A percentile compares a stretch with the other conserved stretches of the same genome.
phyloP scores from a whole-genome alignment of 305 asterid genomes.

The Solanum chacoense region DNA sequence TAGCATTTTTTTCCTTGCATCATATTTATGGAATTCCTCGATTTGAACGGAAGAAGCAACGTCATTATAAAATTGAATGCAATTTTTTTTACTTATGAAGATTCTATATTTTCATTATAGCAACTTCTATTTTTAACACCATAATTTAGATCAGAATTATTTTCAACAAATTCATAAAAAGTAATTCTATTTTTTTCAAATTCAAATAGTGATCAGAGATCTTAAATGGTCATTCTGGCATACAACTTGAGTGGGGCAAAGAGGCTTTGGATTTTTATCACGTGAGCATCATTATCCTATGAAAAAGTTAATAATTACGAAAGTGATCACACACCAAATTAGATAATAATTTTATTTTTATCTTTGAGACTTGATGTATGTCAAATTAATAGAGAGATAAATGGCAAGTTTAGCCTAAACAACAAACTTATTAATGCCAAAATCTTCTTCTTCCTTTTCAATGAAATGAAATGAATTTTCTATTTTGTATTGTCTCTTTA shows the following conservation, averaged over 20 bases:
- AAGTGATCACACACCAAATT: not conserved
- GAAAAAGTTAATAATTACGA: not conserved
- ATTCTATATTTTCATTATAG: no score
- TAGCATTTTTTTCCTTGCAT: no score
- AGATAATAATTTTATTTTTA: not conserved
- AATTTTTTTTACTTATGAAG: not conserved
- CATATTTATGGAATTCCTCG: not conserved
- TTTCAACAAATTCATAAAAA: no score
- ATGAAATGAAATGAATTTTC: not conserved
- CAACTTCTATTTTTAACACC: no score
- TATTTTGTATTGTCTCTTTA: not conserved
- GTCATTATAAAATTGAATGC: no score
- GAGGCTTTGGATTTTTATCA: not conserved
- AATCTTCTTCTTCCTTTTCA: not conserved
- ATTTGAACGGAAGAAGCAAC: no score
- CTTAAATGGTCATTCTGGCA: not conserved
- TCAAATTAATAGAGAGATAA: not conserved
- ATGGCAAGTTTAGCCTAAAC: not conserved
- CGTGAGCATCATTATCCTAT: not conserved
- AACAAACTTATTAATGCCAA: not conserved
- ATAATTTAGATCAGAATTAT: no score
- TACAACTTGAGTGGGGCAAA: not conserved
- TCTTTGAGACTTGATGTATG: not conserved
- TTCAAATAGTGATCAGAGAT: no score
- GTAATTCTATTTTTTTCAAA: no score